phyloP scores from a whole-genome alignment of 2,329 filamentous ascomycete species.

The Arthroderma sp. region DNA sequence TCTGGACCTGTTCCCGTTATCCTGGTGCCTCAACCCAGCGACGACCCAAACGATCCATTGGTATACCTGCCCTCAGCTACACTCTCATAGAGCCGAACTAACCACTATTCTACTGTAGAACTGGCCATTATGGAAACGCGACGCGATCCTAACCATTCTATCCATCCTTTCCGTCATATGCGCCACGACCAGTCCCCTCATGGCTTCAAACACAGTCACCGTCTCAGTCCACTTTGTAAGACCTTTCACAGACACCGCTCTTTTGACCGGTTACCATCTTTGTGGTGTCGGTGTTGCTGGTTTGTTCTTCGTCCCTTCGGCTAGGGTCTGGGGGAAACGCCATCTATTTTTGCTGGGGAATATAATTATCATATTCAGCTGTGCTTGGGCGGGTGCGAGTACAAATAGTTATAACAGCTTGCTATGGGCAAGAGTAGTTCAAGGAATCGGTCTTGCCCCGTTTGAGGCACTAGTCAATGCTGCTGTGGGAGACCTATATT shows the following conservation, averaged over 20 bases:
- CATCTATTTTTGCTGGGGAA: conserved; percentile 74
- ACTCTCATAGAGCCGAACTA: not conserved
- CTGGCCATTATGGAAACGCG: conserved; percentile 78
- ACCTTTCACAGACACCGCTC: conserved; percentile 61
- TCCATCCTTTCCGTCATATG: conserved; percentile 73
- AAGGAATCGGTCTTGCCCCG: conserved; percentile 74
- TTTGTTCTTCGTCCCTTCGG: conserved; percentile 74
- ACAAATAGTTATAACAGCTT: conserved; percentile 57
- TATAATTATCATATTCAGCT: conserved; percentile 57
- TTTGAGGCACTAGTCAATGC: conserved; percentile 87
- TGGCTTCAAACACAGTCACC: conserved; percentile 76
- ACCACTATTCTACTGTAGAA: conserved; percentile 35
- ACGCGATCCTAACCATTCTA: conserved; percentile 64
- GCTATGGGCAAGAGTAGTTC: conserved; percentile 65
- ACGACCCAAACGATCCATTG: conserved; percentile 81
- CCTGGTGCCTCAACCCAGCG: conserved; percentile 77
- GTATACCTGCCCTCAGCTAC: conserved; percentile 24
- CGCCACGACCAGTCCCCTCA: conserved; percentile 68
- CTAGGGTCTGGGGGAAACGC: conserved; percentile 82
- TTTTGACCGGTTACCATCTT: conserved; percentile 78
- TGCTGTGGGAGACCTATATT: conserved; percentile 78
- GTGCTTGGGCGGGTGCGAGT: conserved; percentile 63
- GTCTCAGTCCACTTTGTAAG: conserved; percentile 53
- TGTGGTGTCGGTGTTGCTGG: conserved; percentile 70
- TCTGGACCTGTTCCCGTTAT: conserved; percentile 58